phyloP scores from a whole-genome alignment of 371 early-diverging fungal genomes.

The Mortierella sp. region DNA sequence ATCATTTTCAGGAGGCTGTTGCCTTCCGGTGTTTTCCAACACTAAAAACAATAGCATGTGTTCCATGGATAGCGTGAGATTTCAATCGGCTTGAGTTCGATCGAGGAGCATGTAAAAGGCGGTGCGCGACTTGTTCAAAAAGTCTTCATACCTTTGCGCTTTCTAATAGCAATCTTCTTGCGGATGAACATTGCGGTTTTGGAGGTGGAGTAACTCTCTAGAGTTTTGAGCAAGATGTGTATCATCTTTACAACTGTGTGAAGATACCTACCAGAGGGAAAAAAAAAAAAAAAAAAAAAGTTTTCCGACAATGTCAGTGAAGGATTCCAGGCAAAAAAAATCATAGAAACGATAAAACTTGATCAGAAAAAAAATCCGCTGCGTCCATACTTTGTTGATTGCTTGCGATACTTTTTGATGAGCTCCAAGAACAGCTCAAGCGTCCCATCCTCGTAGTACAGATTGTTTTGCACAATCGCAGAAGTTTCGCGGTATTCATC shows the following conservation, averaged over 20 bases:
- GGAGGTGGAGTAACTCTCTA: slow-evolving; percentile 68
- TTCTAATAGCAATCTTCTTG: slow-evolving; percentile 47
- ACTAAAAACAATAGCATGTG: neutral
- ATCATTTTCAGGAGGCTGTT: neutral
- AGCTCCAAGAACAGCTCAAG: slow-evolving; percentile 69
- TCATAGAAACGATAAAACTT: neutral
- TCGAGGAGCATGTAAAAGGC: neutral
- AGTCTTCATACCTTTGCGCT: slow-evolving; percentile 20
- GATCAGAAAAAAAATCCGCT: neutral
- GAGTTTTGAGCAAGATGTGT: slow-evolving; percentile 69
- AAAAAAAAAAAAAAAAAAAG: slow-evolving; percentile 9
- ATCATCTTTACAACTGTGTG: slow-evolving; percentile 63
- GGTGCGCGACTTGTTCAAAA: too few species aligned
- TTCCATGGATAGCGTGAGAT: too few species aligned
- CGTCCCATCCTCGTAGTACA: slow-evolving; percentile 75
- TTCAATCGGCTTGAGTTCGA: too few species aligned
- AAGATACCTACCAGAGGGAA: slow-evolving; percentile 59
- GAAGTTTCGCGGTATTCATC: slow-evolving; percentile 68
- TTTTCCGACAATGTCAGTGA: too few species aligned
- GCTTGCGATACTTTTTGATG: slow-evolving; percentile 57
- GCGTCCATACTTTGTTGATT: slow-evolving; percentile 58
- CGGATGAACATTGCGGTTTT: slow-evolving; percentile 64
- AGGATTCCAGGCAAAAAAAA: neutral
- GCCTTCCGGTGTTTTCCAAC: neutral
- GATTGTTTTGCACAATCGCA: slow-evolving; percentile 73